These are phyloP conservation scores for Quercus parvula DNA, from an alignment of 306 rosid genomes.

Conservation along the genomic window DNA sequence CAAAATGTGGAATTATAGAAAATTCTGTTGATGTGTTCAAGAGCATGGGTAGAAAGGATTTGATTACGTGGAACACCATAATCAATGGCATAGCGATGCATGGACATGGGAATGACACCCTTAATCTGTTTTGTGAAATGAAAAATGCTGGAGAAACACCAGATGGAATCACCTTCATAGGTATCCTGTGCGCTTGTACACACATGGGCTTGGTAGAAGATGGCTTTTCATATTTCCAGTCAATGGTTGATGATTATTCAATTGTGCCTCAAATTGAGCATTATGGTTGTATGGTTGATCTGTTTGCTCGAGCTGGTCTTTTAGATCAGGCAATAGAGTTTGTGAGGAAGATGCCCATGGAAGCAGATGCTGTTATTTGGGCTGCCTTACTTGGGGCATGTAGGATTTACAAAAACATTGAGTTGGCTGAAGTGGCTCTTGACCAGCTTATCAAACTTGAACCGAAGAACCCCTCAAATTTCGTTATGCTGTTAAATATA, in stretches of 20 bases:
- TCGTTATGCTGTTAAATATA: no score
- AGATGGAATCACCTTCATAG: slow-evolving; percentile 33
- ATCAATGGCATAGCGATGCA: slow-evolving; percentile 18
- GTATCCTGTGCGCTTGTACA: slow-evolving; percentile 59
- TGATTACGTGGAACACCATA: no score
- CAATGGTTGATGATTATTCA: no score
- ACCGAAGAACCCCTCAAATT: no score
- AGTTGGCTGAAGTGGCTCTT: no score
- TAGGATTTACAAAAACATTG: no score
- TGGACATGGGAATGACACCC: slow-evolving; percentile 57
- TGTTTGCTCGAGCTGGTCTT: slow-evolving; percentile 4
- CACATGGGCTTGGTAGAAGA: slow-evolving; percentile 73
- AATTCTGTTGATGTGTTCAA: slow-evolving; percentile 36
- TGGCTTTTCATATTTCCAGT: no score
- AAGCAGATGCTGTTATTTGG: slow-evolving; percentile 21
- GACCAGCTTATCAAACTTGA: no score
- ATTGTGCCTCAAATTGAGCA: no score
- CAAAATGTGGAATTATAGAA: slow-evolving; percentile 56
- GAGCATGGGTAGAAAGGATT: neutral
- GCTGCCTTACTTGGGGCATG: no score
- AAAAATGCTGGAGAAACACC: slow-evolving; percentile 36
- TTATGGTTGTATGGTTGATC: no score
- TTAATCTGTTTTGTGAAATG: slow-evolving; percentile 56
- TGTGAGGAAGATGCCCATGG: slow-evolving; percentile 61
- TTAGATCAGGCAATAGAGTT: slow-evolving; percentile 55